These are phyloP conservation scores for Pilobolus umbonatus DNA, from an alignment of 192 early-diverging fungal genomes.

Conservation along the genomic window DNA sequence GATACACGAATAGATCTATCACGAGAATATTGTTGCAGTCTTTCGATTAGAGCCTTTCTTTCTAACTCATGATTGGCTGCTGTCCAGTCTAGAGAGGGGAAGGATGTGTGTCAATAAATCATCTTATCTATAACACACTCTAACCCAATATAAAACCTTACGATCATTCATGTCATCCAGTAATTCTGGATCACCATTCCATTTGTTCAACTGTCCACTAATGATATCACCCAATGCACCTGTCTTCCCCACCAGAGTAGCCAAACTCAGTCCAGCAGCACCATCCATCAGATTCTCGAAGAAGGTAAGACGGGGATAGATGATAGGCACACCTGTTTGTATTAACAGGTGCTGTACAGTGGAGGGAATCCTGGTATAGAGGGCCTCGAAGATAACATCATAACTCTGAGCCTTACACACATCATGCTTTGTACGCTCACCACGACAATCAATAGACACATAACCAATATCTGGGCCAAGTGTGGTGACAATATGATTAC, in stretches of 20 bases:
- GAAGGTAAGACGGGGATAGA: conserved; percentile 67
- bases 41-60: conserved; percentile 57
- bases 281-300: conserved; percentile 64
- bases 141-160: conserved; percentile 40
- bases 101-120: neutral
- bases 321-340: conserved; percentile 67
- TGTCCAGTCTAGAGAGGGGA: conserved; percentile 42
- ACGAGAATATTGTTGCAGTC: conserved; percentile 63
- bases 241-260: conserved; percentile 52
- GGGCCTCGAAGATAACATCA: conserved; percentile 50
- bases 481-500: conserved; percentile 61
- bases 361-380: conserved; percentile 46
- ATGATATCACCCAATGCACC: conserved; percentile 44
- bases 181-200: conserved; percentile 81
- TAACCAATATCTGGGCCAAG: conserved; percentile 51
- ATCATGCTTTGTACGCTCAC: conserved; percentile 60
- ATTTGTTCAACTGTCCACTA: conserved; percentile 25
- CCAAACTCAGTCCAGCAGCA: conserved; percentile 49
- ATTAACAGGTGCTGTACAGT: conserved; percentile 65
- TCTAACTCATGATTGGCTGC: conserved; percentile 64
- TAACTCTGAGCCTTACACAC: conserved; percentile 58
- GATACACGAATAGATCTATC: conserved; percentile 61
- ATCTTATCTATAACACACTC: neutral
- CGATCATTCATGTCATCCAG: conserved; percentile 84
- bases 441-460: conserved; percentile 66